Evolutionary conservation across 75 land plant species (phyloP), one percentile per base, ranked within the genome.

Genomic region (Pinus taeda): DNA sequence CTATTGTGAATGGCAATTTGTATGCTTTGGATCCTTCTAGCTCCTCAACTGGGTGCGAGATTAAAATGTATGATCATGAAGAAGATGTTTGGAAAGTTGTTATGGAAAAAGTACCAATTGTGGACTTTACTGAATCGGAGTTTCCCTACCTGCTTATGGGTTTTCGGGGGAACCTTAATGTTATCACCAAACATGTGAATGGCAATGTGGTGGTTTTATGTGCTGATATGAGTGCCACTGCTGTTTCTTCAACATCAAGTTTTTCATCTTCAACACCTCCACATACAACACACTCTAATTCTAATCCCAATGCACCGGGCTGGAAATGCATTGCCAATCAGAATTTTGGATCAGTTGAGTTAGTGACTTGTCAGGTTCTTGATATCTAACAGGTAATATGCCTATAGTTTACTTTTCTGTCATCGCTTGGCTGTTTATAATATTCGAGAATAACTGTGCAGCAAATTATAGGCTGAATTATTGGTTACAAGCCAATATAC

Each of bases 281-380:
- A 30, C 39, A 57, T 22, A 15, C 37, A 49, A 39, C 14, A 21
- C 26, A 21, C 20, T 39, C 62, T 3, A 8, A 20, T 8, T 15
- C 82, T 11, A 88, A 80, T 64, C 63, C 87, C 13, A 89, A 85
- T 2, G 69, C 67, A 1, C 87, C 77, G 74, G 79, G 83, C 26
- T 92, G 95, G 95, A 86, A 83, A 79, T 82, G 79, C 11, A 80
- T 96, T 66, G 89, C 91, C 9, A 75, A 66, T 8, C 87, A 80
- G 74, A 81, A 78, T 77, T 87, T 92, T 79, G 94, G 88, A n/a
- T 42, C 90, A 59, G 88, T 90, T 64, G 98, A 96, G 82, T 82
- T 96, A 45, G 93, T 96, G 36, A 85, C 93, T 74, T 96, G 98
- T 66, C 96, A 91, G 69, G 92, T 93, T 49, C 88, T 96, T 59